Base-by-base conservation (phyloP, 2,329 filamentous ascomycete genomes). In the Trichoderma semiorbis region DNA sequence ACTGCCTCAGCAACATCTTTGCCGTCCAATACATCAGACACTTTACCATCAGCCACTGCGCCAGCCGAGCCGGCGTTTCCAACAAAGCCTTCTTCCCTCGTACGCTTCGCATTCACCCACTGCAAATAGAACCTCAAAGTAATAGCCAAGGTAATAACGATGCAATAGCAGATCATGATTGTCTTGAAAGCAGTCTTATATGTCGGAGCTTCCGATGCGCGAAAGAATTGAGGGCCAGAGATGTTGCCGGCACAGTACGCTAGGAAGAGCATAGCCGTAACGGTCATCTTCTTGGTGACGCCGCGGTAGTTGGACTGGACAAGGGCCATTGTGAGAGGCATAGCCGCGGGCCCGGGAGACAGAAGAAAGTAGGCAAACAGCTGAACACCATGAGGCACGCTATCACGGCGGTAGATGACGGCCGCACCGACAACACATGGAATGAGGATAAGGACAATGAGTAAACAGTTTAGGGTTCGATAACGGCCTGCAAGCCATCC, bases 231-330 rank as follows among this genome's bases (percentile, higher is more conserved):
- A 3, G 88, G 87, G 0, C 87, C 87, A 1, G 82, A 80, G 60
- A 89, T 88, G 72, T 89, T 89, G 1, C 87, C 87, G 1, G 82
- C 78, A 68, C 87, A 89, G 74, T 89, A 89, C 3, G 84, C 84
- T 11, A 88, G 76, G 73, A 89, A 88, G 5, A 89, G 77, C 75
- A 89, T 75, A 0, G 86, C 86, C 1, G 86, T 89, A 70, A 89
- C 85, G 7, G 87, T 88, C 83, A 88, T 87, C 78, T 89, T 89
- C 81, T 89, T 89, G 36, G 87, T 88, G 24, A 88, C 85, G 18
- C 87, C 87, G 14, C 84, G 83, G 74, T 85, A 87, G 76, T 89
- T 89, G 18, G 85, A 82, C 76, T 87, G 85, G 4, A 88, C 84
- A 0, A 89, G 83, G 0, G 87, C 84, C 79, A 89, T 83, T 12